Percentiles rank a stretch among this genome's conserved stretches.
Conservation (phyloP, 352 stramenopile genomes). For the Phytopythium helicoides region DNA sequence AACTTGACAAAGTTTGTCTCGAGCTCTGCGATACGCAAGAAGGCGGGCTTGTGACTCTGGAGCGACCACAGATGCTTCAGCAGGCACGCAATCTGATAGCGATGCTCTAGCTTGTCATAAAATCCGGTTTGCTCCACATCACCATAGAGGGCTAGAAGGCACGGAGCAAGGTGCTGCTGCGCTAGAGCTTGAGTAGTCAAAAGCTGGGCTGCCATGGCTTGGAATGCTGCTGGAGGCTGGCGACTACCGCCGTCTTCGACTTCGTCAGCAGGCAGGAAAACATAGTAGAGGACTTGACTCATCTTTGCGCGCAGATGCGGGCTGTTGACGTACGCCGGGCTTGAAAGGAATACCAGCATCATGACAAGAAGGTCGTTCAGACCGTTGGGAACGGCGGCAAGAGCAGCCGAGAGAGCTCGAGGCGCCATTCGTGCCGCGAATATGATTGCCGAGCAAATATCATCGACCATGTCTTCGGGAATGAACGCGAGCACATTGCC, state of each 20-base stretch:
- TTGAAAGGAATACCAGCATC: slow-evolving; percentile 91
- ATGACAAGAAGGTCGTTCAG: slow-evolving; percentile 90
- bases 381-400: slow-evolving; percentile 17
- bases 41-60: slow-evolving; percentile 92
- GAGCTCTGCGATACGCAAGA: slow-evolving; percentile 92
- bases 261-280: slow-evolving; percentile 93
- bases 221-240: slow-evolving; percentile 15
- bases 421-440: slow-evolving; percentile 88
- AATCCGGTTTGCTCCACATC: slow-evolving; percentile 98
- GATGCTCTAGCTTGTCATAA: slow-evolving; percentile 97
- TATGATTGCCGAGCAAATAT: slow-evolving; percentile 92
- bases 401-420: slow-evolving; percentile 54
- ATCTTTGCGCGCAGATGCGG: slow-evolving; percentile 96
- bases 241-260: slow-evolving; percentile 49
- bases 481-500: slow-evolving; percentile 70
- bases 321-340: slow-evolving; percentile 79
- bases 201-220: slow-evolving; percentile 44
- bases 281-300: slow-evolving; percentile 94
- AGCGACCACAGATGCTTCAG: slow-evolving; percentile 97
- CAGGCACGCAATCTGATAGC: slow-evolving; percentile 95
- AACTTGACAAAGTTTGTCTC: slow-evolving; percentile 96
- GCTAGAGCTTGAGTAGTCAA: slow-evolving; percentile 65
- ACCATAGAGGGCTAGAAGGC: slow-evolving; percentile 96
- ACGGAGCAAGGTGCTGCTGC: slow-evolving; percentile 91
- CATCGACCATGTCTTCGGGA: slow-evolving; percentile 95